A percentile compares a stretch with the other conserved stretches of the same genome.
Evolutionary conservation across 129 eudicot species (phyloP).

Genomic region (Chrysanthemum makinoi): DNA sequence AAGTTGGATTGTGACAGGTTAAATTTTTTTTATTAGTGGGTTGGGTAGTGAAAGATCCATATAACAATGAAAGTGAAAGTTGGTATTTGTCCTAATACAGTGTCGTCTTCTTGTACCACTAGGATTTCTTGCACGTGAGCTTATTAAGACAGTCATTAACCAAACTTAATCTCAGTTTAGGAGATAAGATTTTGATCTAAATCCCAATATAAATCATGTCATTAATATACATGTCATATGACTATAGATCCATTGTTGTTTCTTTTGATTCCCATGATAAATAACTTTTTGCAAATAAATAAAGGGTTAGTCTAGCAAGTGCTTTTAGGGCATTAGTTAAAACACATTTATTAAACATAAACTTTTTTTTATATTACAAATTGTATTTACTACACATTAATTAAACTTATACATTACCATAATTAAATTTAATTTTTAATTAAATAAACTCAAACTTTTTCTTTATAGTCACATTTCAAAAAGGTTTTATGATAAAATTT

Average conservation of each 20-base stretch:
- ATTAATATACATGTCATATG: constrained; percentile 4
- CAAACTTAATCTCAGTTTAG: not conserved
- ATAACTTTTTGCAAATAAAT: too few relatives aligned
- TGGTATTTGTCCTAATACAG: not conserved
- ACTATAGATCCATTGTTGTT: constrained; percentile 7
- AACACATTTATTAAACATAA: too few relatives aligned
- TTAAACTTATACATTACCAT: too few relatives aligned
- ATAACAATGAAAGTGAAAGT: constrained; percentile 20
- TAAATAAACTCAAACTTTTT: too few relatives aligned
- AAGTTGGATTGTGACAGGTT: not conserved
- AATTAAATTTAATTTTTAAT: too few relatives aligned
- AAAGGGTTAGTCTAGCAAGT: too few relatives aligned
- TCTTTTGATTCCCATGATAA: not conserved
- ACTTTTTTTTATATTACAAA: too few relatives aligned
- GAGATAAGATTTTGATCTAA: constrained; percentile 10
- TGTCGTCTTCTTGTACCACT: constrained; percentile 13
- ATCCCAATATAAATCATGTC: constrained; percentile 3
- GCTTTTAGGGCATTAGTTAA: too few relatives aligned
- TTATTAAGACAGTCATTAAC: not conserved
- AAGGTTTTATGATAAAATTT: too few relatives aligned
- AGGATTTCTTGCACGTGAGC: constrained; percentile 11
- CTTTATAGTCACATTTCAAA: too few relatives aligned
- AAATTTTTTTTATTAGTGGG: constrained; percentile 7
- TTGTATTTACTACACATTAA: too few relatives aligned
- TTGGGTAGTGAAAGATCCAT: constrained; percentile 28